Evolutionary conservation across 345 rosid species (phyloP).

Genomic region (Barbarea vulgaris): DNA sequence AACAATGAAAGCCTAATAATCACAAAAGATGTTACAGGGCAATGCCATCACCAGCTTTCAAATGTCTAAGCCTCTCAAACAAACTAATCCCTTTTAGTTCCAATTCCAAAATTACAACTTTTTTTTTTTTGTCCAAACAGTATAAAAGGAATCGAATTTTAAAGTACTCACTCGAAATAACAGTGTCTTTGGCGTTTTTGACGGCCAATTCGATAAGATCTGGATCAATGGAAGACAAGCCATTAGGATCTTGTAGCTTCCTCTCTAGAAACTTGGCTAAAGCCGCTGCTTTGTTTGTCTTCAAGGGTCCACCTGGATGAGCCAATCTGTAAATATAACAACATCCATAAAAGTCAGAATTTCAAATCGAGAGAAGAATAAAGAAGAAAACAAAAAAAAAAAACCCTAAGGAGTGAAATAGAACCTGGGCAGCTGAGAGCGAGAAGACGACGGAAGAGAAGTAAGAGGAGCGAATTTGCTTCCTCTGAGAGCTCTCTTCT

Average conservation of each 20-base stretch:
- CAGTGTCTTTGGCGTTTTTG: conserved; percentile 66
- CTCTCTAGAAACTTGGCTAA: conserved; percentile 87
- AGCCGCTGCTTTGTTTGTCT: conserved; percentile 92
- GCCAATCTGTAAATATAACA: conserved; percentile 61
- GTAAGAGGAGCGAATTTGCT: conserved; percentile 98
- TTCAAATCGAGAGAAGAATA: neutral
- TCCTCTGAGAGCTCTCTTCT: conserved; percentile 82
- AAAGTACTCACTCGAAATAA: conserved; percentile 50
- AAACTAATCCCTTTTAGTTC: neutral
- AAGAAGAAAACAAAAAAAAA: neutral
- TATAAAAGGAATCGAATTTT: neutral
- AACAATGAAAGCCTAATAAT: neutral
- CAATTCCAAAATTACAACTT: neutral
- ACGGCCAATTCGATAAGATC: conserved; percentile 79
- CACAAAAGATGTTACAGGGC: neutral
- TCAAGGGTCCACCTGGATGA: conserved; percentile 95
- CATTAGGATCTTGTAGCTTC: conserved; percentile 83
- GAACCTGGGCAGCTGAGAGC: conserved; percentile 64
- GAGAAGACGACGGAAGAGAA: conserved; percentile 47
- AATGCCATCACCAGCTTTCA: conserved; percentile 7
- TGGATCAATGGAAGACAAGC: conserved; percentile 74
- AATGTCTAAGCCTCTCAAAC: conserved; percentile 12
- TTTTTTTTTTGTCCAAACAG: neutral
- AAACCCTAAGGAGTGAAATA: neutral
- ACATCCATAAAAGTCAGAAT: neutral